A percentile compares a stretch with the other conserved stretches of the same genome.
These are phyloP conservation scores for Strobilomyces echinocephalus DNA, from an alignment of 768 basidiomycete genomes.

Conservation along the genomic window DNA sequence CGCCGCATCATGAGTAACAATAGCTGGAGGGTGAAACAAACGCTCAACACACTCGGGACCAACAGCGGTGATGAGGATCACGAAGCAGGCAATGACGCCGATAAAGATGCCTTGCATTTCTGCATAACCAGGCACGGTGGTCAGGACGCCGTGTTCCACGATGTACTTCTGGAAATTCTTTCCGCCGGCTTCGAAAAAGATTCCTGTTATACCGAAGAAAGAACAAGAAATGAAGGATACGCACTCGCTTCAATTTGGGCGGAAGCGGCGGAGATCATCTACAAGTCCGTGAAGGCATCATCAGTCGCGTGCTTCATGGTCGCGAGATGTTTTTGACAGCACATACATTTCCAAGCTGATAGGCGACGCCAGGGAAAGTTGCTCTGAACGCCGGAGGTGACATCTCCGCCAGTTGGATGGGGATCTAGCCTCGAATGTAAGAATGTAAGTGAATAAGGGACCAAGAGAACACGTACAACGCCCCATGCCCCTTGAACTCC, in stretches of 20 bases:
- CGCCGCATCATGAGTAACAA: not conserved
- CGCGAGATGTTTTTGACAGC: not conserved
- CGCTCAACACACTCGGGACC: conserved; percentile 65
- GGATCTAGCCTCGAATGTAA: conserved; percentile 37
- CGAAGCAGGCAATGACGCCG: conserved; percentile 73
- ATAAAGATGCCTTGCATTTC: conserved; percentile 84
- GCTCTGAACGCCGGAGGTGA: conserved; percentile 87
- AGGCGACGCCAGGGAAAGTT: conserved; percentile 81
- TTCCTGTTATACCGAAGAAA: not conserved
- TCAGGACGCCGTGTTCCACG: conserved; percentile 35
- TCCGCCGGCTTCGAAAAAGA: conserved; percentile 47
- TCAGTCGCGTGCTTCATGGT: not conserved
- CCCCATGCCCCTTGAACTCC: conserved; percentile 93
- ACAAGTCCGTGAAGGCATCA: not conserved
- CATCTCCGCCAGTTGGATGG: conserved; percentile 79
- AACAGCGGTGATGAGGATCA: conserved; percentile 68
- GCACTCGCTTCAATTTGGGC: conserved; percentile 75
- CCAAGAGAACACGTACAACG: conserved; percentile 46
- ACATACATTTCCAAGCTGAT: conserved; percentile 70
- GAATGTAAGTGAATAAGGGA: not conserved
- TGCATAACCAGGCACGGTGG: conserved; percentile 59
- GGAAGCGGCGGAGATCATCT: conserved; percentile 68
- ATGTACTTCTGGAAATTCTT: conserved; percentile 50
- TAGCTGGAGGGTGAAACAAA: not conserved
- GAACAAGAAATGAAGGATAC: conserved; percentile 13